Evolutionary conservation across 352 stramenopile species (phyloP), one percentile per base, ranked within the genome.

Genomic region (Phytophthora meadii): DNA sequence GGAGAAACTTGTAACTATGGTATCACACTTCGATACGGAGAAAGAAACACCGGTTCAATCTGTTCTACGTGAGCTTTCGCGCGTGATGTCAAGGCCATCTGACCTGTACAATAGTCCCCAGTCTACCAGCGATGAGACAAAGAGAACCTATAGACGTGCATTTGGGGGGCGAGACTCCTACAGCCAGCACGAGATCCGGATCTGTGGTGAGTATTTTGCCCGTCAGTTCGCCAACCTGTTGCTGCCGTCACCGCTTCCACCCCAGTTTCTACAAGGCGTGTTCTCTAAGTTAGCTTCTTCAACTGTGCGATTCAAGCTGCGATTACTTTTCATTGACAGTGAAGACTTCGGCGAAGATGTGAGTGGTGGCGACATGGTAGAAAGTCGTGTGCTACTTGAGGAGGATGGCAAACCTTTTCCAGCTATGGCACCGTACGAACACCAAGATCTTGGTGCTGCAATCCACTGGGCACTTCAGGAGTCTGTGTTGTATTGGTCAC

Each of bases 361-460:
- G 17, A 59, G 55, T 0, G 22, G 30, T 15, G 17, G 40, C 25
- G 48, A 54, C 32, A 44, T 39, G 11, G 11, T 36, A 7, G 45
- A 57, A 44, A 63, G 61, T 48, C 61, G 47, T 41, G 51, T 56
- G 37, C 19, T 69, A 46, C 40, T 71, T 30, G 68, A 74, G 15
- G 65, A 76, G 14, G 25, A 64, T 22, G 74, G 56, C 6, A 60
- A 54, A 30, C 25, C 58, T 7, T 61, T 68, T 49, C 54, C 61
- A 44, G 25, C 54, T 7, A 85, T 86, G 40, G 79, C 76, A 0
- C 70, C 51, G 25, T 92, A 92, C 41, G 65, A 81, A 4, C 85
- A 94, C 42, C 85, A 92, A 68, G 81, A 94, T 53, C 80, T 91
- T 56, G 85, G 83, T n/a, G 82, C 85, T n/a, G 83, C 85, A 1